A percentile compares a stretch with the other conserved stretches of the same genome.
Conservation (phyloP, 192 early-diverging fungal genomes). For the Piromyces finnis region DNA sequence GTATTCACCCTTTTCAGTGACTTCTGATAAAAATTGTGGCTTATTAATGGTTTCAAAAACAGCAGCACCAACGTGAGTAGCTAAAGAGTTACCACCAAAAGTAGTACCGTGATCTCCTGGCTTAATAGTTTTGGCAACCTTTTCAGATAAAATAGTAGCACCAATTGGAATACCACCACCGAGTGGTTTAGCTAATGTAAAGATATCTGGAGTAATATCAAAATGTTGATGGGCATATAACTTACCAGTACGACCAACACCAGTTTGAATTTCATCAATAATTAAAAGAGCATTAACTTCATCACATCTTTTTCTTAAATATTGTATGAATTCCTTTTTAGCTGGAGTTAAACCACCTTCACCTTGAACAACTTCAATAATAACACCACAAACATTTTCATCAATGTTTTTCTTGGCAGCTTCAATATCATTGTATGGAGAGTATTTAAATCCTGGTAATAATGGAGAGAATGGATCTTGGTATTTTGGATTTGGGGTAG, state of each 20-base stretch:
- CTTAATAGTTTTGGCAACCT: conserved; percentile 64
- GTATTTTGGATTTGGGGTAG: conserved; percentile 82
- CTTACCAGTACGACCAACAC: conserved; percentile 39
- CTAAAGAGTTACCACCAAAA: conserved; percentile 89
- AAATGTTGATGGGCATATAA: conserved; percentile 71
- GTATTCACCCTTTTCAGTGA: conserved; percentile 41
- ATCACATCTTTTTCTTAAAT: conserved; percentile 60
- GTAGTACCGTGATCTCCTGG: conserved; percentile 94
- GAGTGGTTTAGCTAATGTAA: conserved; percentile 92
- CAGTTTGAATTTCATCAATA: conserved; percentile 76
- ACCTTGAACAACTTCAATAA: conserved; percentile 93
- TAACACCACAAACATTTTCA: conserved; percentile 74
- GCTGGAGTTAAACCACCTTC: conserved; percentile 80
- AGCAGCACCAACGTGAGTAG: conserved; percentile 60
- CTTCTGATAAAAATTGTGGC: conserved; percentile 53
- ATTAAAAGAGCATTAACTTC: conserved; percentile 79
- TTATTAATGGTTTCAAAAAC: conserved; percentile 52
- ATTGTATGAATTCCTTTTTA: conserved; percentile 52
- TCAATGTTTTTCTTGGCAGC: conserved; percentile 40
- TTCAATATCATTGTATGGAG: conserved; percentile 53
- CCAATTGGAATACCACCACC: conserved; percentile 95
- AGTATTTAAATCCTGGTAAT: conserved; percentile 60
- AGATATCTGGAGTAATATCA: conserved; percentile 64
- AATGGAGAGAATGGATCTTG: conserved; percentile 86
- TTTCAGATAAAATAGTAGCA: conserved; percentile 58